Percentiles rank a stretch among this genome's conserved stretches.
Conservation (phyloP, 176 grass and related monocot species). For the Neostapfia colusana region DNA sequence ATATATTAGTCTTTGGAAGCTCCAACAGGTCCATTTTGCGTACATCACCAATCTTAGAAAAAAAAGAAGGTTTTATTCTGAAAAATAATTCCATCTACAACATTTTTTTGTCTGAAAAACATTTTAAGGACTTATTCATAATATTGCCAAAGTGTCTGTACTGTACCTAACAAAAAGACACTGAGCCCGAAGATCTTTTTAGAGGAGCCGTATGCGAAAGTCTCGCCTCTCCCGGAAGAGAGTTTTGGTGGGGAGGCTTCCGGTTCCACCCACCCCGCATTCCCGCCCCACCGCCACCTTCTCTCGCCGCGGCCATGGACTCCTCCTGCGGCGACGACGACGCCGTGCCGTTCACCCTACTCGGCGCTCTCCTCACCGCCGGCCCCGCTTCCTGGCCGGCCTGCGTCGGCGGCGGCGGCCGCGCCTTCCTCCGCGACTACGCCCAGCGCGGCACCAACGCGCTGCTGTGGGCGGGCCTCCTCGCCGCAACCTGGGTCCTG, state of each 20-base stretch:
- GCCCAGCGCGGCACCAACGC: constrained; percentile 71
- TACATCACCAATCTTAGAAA: not conserved
- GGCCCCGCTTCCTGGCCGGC: constrained; percentile 31
- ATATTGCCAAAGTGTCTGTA: not conserved
- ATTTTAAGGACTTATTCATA: not conserved
- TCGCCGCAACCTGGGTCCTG: constrained; percentile 61
- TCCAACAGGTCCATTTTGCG: too few species aligned
- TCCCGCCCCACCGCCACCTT: too few species aligned
- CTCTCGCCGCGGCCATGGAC: not conserved
- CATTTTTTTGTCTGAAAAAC: not conserved
- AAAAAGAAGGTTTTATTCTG: not conserved
- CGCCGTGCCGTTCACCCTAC: constrained; percentile 68
- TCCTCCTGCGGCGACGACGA: constrained; percentile 30
- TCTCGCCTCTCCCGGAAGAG: constrained; percentile 4
- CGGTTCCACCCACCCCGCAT: not conserved
- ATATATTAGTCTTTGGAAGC: too few species aligned
- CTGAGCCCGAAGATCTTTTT: constrained; percentile 6
- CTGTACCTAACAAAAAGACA: not conserved
- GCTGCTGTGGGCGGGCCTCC: constrained; percentile 65
- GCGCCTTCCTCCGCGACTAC: constrained; percentile 73
- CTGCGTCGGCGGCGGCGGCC: constrained; percentile 41
- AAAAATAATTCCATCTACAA: not conserved
- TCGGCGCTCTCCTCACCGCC: constrained; percentile 63
- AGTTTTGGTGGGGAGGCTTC: constrained; percentile 33
- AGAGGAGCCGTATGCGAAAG: constrained; percentile 37